Percentiles rank a stretch among this genome's conserved stretches.
Evolutionary conservation across 352 stramenopile species (phyloP).

Genomic region (Phytophthora sansomeana): DNA sequence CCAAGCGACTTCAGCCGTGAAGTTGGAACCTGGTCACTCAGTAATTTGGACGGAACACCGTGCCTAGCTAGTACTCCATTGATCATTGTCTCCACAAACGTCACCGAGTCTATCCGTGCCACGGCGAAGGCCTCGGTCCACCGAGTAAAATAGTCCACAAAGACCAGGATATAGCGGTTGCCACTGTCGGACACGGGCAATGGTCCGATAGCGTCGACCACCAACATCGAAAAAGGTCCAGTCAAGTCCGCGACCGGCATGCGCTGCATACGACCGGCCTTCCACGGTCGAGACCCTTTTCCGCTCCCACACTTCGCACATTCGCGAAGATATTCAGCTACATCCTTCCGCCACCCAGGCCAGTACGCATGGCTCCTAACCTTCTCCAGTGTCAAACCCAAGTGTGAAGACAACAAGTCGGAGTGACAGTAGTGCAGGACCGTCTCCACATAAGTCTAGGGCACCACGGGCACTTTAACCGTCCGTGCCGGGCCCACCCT

Average conservation of each 20-base stretch:
- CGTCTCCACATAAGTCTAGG: constrained; percentile 8
- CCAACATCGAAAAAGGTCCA: not conserved
- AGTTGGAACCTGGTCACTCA: no score
- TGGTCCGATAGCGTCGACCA: not conserved
- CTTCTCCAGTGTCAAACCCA: constrained; percentile 6
- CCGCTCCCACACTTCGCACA: not conserved
- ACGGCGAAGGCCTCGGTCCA: not conserved
- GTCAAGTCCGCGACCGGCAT: constrained; percentile 11
- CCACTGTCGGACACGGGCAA: not conserved
- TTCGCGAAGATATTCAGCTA: not conserved
- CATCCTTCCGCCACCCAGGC: constrained; percentile 1
- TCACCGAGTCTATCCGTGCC: not conserved
- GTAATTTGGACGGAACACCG: no score
- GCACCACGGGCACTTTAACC: constrained; percentile 6
- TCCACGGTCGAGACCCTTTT: constrained; percentile 7
- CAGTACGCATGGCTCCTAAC: not conserved
- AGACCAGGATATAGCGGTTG: not conserved
- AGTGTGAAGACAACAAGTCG: constrained; percentile 6
- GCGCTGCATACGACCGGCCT: constrained; percentile 1
- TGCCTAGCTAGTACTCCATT: not conserved
- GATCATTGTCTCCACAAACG: not conserved
- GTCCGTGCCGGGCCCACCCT: constrained; percentile 4
- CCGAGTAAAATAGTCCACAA: not conserved
- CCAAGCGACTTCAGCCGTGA: no score
- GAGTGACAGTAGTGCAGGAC: constrained; percentile 20